Base-by-base conservation (phyloP, 176 grass and related monocot species). In the Phoenix dactylifera region DNA sequence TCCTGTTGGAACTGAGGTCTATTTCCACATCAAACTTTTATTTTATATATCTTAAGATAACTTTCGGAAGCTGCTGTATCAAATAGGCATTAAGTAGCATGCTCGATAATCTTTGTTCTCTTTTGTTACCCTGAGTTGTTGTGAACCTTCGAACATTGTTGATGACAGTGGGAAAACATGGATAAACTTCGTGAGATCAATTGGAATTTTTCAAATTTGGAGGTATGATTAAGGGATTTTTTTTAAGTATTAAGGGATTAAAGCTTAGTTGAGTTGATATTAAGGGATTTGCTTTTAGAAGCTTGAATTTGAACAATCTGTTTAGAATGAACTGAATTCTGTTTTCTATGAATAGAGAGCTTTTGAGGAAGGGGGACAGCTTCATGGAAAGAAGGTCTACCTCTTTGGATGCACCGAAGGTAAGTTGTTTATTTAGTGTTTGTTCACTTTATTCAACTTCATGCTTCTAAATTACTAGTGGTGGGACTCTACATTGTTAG, bases 171-270 rank as follows among this genome's bases (percentile, higher is more conserved):
- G 92, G 92, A 97, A 60, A 83, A 85, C 52, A 97, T 97, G 52
- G 92, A 91, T 55, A 97, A 97, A 62, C 58, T 91, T 6, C 63
- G 71, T 0, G 91, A 91, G 55, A 88, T 97, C 48, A 91, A 88
- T 25, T 97, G 92, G 87, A 77, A 82, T 15, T 97, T 95, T 12
- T 73, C 86, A 67, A 88, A 97, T 77, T 65, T 97, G 72, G 92
- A 97, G 87, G 92, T 97, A 58, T 22, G 44, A 4, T 64, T 44
- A 44, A 44, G 35, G 28, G 5, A 30, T 30, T 1, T 6, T 6
- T 30, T 28, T 30, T 30, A 30, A 30, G 28, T 30, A 30, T 30
- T n/a, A n/a, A n/a, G 28, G 28, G 28, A 30, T 30, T 30, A 30
- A 30, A 30, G 4, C 28, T 30, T 30, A 30, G 4, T 30, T 4